Evolutionary conservation across 2,329 filamentous ascomycete species (phyloP), one percentile per base, ranked within the genome.

Genomic region (Fusarium sp.): DNA sequence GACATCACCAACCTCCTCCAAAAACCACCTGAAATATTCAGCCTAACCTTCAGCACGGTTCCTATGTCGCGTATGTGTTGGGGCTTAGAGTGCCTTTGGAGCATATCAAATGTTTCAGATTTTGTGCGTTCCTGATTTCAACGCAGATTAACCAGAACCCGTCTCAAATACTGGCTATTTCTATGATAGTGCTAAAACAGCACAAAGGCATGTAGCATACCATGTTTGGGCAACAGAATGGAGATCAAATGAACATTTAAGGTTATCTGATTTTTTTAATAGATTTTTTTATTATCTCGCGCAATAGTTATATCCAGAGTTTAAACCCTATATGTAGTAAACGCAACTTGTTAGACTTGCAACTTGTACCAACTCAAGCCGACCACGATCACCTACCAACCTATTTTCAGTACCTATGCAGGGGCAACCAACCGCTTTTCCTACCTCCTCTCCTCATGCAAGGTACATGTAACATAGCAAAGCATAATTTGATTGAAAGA

Each of bases 381-480:
- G 41, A 48, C 48, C 44, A 47, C 19, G 33, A 69, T 58, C 44
- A n/a, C 6, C 35, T 51, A 62, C 46, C 48, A 52, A 63, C 64
- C 48, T 46, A 28, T 39, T 55, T 47, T 46, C 22, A 28, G 39
- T 44, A 20, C 4, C 4, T 20, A 47, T 63, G 57, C 56, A 66
- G 54, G 52, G 66, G 57, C 52, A 44, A 44, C 40, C 53, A 62
- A 32, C 44, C 43, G 43, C 63, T 52, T 46, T 51, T 58, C 37
- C 53, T 41, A 49, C 48, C 61, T 46, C 46, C 28, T 67, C 61
- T 46, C 46, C 32, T 69, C 49, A 67, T 70, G 66, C 50, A 69
- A 69, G 66, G 66, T 48, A 70, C 66, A 48, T 50, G 52, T 46
- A 44, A 52, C 62, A 32, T 41, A 28, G 33, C 19, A 39, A 49